Conservation (phyloP, 352 stramenopile genomes). For the Blastocystis sp. region DNA sequence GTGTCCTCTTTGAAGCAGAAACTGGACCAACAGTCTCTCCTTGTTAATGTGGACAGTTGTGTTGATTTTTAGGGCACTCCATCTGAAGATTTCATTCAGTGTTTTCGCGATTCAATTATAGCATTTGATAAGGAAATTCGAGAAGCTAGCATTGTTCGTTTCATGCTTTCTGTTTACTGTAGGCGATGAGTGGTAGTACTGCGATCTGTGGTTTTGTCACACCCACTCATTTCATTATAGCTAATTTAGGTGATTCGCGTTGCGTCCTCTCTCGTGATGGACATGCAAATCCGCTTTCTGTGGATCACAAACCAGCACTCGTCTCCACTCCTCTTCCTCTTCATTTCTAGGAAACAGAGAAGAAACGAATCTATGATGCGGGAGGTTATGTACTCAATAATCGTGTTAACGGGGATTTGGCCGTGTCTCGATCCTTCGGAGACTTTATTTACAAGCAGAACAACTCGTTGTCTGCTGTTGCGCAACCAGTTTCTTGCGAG, state of each 20-base stretch:
- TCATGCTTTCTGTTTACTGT: neutral
- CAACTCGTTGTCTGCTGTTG: conserved; percentile 3
- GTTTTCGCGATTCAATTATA: conserved; percentile 48
- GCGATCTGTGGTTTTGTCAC: conserved; percentile 63
- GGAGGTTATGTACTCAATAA: conserved; percentile 64
- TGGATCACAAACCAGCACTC: conserved; percentile 82
- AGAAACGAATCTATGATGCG: conserved; percentile 64
- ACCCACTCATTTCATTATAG: conserved; percentile 60
- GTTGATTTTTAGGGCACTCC: neutral
- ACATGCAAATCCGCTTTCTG: conserved; percentile 71
- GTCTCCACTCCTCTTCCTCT: neutral
- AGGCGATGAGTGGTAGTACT: conserved; percentile 61
- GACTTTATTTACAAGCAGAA: conserved; percentile 67
- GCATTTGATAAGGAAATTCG: conserved; percentile 62
- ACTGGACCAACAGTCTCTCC: neutral
- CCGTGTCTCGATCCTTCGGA: conserved; percentile 62
- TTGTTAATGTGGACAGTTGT: neutral
- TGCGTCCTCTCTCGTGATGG: conserved; percentile 58
- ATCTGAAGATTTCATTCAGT: neutral
- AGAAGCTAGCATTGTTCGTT: conserved; percentile 5
- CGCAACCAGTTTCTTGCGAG: conserved; percentile 75
- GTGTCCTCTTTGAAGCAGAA: neutral
- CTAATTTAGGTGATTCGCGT: conserved; percentile 61
- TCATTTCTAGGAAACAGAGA: conserved; percentile 62
- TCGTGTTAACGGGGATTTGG: conserved; percentile 69